Conservation (phyloP, 2,329 filamentous ascomycete genomes). For the Colletotrichum australisinense region DNA sequence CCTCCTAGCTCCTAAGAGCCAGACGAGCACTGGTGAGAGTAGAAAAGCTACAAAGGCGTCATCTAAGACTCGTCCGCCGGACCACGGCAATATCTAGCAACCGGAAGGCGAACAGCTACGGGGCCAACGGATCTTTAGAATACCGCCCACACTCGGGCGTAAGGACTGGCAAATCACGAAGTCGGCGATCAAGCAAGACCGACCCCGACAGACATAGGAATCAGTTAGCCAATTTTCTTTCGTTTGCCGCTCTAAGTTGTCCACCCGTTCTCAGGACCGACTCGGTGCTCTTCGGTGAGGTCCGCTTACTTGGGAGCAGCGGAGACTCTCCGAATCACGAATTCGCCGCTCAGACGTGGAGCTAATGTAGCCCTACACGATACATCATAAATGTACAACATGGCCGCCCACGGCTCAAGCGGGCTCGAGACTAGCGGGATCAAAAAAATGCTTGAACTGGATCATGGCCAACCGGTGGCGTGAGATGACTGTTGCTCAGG, state of each 20-base stretch:
- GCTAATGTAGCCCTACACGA: background rate
- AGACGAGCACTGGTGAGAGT: background rate
- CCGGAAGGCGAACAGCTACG: background rate
- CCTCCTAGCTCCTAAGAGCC: too few relatives aligned
- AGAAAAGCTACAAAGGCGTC: background rate
- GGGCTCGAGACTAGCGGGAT: background rate
- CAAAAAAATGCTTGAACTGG: background rate
- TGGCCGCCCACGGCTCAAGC: background rate
- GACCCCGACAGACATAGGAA: background rate
- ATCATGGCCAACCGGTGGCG: background rate
- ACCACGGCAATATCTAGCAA: background rate
- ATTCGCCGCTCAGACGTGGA: constrained; percentile 4
- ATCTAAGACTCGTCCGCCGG: background rate
- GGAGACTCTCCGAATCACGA: background rate
- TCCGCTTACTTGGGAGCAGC: background rate
- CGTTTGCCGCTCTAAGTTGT: background rate
- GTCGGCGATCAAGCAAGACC: constrained; percentile 2
- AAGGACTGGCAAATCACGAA: background rate
- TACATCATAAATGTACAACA: background rate
- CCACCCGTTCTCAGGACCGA: constrained; percentile 19
- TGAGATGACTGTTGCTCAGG: background rate
- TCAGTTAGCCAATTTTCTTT: background rate
- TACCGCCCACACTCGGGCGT: background rate
- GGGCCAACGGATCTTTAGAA: background rate
- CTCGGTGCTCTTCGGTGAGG: background rate